phyloP scores from a whole-genome alignment of 805 yeast genomes.

The Yamadazyma ubonensis region DNA sequence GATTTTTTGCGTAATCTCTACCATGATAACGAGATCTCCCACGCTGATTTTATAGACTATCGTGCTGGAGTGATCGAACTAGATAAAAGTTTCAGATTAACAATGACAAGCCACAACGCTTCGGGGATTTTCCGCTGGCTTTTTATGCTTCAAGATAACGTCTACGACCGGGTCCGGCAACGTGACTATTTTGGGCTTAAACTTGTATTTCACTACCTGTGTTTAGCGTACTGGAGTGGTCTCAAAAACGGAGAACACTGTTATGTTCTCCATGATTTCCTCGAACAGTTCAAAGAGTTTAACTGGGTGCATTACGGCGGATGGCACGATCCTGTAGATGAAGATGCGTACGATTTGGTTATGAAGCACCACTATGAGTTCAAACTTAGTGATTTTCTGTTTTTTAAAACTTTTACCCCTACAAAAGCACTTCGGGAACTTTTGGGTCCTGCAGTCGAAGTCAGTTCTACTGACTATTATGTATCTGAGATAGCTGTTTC shows the following conservation, averaged over 20 bases:
- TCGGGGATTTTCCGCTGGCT: conserved; percentile 28
- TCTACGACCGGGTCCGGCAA: conserved; percentile 19
- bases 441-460: too few relatives aligned
- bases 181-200: conserved; percentile 23
- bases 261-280: conserved; percentile 24
- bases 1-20: neutral
- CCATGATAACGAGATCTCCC: neutral
- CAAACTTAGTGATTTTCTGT: neutral
- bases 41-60: neutral
- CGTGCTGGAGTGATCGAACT: conserved; percentile 2
- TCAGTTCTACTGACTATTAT: too few relatives aligned
- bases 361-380: conserved; percentile 1
- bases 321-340: conserved; percentile 16
- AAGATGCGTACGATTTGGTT: conserved; percentile 9
- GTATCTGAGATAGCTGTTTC: too few relatives aligned
- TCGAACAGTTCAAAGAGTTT: conserved; percentile 17
- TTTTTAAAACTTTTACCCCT: conserved; percentile 4
- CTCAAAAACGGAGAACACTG: conserved; percentile 16
- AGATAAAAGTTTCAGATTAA: conserved; percentile 8
- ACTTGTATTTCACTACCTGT: conserved; percentile 22
- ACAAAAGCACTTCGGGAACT: neutral
- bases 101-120: conserved; percentile 17
- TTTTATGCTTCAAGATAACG: conserved; percentile 17
- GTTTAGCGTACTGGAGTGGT: conserved; percentile 20
- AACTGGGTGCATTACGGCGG: conserved; percentile 12